A percentile compares a stretch with the other conserved stretches of the same genome.
These are phyloP conservation scores for Pascua guehoae DNA, from an alignment of 1,284 basidiomycete genomes.

Conservation along the genomic window DNA sequence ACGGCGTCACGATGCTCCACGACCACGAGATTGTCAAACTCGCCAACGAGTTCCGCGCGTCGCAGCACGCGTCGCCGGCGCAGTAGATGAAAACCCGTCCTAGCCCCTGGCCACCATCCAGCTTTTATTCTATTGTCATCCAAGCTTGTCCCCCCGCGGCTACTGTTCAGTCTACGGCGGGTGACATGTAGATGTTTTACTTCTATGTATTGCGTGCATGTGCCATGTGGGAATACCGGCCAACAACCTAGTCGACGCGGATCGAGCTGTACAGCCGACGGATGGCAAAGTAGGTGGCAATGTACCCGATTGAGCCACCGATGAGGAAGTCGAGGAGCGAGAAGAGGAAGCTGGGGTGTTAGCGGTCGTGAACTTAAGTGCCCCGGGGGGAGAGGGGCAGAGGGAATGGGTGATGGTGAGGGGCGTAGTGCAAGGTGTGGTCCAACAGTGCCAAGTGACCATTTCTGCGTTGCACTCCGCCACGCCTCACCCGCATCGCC, in stretches of 20 bases:
- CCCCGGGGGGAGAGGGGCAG: too few species aligned
- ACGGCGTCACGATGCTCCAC: slow-evolving; percentile 19
- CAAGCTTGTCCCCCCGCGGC: too few species aligned
- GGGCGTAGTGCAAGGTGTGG: too few species aligned
- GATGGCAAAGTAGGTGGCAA: slow-evolving; percentile 82
- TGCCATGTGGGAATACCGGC: not conserved
- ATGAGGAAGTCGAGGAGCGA: slow-evolving; percentile 81
- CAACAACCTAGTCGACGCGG: slow-evolving; percentile 47
- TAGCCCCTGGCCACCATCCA: too few species aligned
- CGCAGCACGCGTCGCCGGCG: slow-evolving; percentile 1
- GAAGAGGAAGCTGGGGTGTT: slow-evolving; percentile 58
- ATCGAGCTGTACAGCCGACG: slow-evolving; percentile 70
- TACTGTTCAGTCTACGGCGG: too few species aligned
- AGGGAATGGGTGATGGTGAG: too few species aligned
- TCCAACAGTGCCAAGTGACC: not conserved
- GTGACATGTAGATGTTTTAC: too few species aligned
- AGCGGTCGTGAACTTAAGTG: not conserved
- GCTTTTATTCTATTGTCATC: too few species aligned
- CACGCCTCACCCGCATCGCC: not conserved
- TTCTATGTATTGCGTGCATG: too few species aligned
- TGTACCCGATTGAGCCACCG: slow-evolving; percentile 80
- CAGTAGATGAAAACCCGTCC: too few species aligned
- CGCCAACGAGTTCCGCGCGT: slow-evolving; percentile 24
- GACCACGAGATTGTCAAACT: slow-evolving; percentile 29
- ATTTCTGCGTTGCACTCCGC: not conserved